Evolutionary conservation across 2,329 filamentous ascomycete genomes (phyloP), one percentile per base, ranked within the genome.

Genomic region (Xylaria sp.): DNA sequence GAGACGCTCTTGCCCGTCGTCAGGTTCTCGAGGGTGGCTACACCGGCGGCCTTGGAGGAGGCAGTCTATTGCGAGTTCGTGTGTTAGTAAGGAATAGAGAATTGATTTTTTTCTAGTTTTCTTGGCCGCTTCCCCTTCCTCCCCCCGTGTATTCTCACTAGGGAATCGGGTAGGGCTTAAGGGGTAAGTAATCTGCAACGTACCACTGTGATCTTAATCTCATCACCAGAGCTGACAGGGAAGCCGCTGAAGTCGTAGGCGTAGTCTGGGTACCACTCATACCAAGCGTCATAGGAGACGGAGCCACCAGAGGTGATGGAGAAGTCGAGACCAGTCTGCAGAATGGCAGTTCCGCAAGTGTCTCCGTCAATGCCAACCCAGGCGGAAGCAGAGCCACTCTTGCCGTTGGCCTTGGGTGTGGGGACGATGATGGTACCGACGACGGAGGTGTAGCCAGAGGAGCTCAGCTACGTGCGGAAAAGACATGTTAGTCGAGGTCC

Each of bases 341-440:
- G 79, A 62, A 89, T 88, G 8, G 86, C 85, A 2, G 79, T 80
- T 20, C 75, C 76, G 77, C 86, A 89, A 5, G 86, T 87, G 72
- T 89, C 86, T 13, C 88, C 88, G 68, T 90, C 88, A 65, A 90
- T 89, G 28, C 88, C 88, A 9, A 90, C 86, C 88, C 86, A 89
- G 12, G 72, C 72, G 3, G 72, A 74, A 43, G 65, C 72, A 3
- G 72, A 71, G 43, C 64, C 71, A 8, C 57, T 43, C 41, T 49
- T 66, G 58, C 71, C 65, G 7, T 25, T 66, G 23, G 80, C 74
- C n/a, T 79, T 80, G 10, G 86, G 83, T 0, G 80, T 81, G 2
- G 87, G 88, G 5, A 89, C 83, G 1, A 80, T 85, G 77, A 90
- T 86, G 15, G 83, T 83, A 20, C 83, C 87, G 3, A 82, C 83